Evolutionary conservation across 2,329 filamentous ascomycete genomes (phyloP).

Genomic region (Curvularia sp.): DNA sequence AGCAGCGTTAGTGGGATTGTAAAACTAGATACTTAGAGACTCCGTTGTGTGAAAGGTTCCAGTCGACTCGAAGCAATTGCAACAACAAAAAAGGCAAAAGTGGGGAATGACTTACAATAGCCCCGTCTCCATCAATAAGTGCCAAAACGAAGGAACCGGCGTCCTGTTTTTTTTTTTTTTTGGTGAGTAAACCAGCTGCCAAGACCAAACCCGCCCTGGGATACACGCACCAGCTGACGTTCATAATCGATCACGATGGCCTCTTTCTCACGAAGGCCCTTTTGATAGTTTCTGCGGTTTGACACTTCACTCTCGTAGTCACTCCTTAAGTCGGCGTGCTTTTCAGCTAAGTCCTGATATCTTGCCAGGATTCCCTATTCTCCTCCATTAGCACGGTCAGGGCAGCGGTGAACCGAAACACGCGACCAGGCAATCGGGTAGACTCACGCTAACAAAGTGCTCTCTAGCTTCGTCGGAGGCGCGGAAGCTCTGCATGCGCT

Average conservation of each 20-base stretch:
- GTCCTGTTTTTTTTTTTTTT: conserved; percentile 27
- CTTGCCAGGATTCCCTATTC: conserved; percentile 40
- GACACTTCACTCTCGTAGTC: conserved; percentile 44
- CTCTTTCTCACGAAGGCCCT: conserved; percentile 28
- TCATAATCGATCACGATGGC: conserved; percentile 29
- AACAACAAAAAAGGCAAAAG: not conserved
- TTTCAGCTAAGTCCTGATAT: conserved; percentile 34
- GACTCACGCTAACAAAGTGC: conserved; percentile 40
- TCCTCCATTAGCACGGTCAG: conserved; percentile 28
- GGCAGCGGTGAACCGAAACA: not conserved
- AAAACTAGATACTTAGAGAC: not conserved
- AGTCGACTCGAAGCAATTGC: not conserved
- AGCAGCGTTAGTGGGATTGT: not conserved
- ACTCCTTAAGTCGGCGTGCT: conserved; percentile 36
- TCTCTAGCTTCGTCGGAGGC: conserved; percentile 49
- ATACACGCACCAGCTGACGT: conserved; percentile 35
- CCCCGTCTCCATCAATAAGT: conserved; percentile 59
- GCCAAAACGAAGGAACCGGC: conserved; percentile 55
- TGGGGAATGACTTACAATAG: conserved; percentile 47
- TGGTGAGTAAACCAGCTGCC: conserved; percentile 8
- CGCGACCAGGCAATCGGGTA: conserved; percentile 5
- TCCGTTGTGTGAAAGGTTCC: not conserved
- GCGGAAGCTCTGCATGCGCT: conserved; percentile 44
- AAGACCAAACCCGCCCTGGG: conserved; percentile 7
- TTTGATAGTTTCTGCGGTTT: conserved; percentile 44